Evolutionary conservation across 345 rosid genomes (phyloP), one percentile per base, ranked within the genome.

Genomic region (Raphanus sativus): DNA sequence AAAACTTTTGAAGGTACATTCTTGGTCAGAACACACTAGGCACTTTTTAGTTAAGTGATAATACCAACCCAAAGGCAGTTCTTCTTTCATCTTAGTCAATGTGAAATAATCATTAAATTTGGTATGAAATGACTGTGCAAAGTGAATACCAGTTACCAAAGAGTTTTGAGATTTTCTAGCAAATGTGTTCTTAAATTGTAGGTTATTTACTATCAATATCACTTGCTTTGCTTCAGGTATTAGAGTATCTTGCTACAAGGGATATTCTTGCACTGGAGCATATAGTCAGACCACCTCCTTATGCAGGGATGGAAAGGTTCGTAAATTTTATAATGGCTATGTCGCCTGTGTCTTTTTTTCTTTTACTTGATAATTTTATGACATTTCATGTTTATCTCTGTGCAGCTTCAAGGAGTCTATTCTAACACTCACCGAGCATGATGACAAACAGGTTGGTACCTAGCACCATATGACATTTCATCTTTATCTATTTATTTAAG

Each of bases 391-490:
- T 73, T 73, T 73, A 16, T 67, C 70, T 59, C 21, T 52, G 10
- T 87, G 92, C 97, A 95, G 99, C 87, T 91, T 93, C 80, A 86
- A 77, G 70, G 93, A 87, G 34, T 93, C 98, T 29, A 89, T 95
- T 38, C 84, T 95, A 77, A 90, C 94, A 42, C 87, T 95, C 81
- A 92, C 99, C 26, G 99, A 95, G 99, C 99, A 95, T 72, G 89
- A 86, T 62, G 98, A 95, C 83, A 28, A 28, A 3, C 29, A 28
- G 29, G 29, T 28, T 21, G 21, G 1, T 3, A 2, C 29, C 29
- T 28, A 2, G 1, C 29, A 21, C 21, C 21, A 21, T 21, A 21
- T 21, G 21, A 21, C 21, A 21, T 21, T 0, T 21, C 21, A 28
- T 58, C 15, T 58, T 25, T 58, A 25, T 25, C 62, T 58, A 48